A percentile compares a stretch with the other conserved stretches of the same genome.
Conservation (phyloP, 2,329 filamentous ascomycete genomes). For the Fusarium irregulare region DNA sequence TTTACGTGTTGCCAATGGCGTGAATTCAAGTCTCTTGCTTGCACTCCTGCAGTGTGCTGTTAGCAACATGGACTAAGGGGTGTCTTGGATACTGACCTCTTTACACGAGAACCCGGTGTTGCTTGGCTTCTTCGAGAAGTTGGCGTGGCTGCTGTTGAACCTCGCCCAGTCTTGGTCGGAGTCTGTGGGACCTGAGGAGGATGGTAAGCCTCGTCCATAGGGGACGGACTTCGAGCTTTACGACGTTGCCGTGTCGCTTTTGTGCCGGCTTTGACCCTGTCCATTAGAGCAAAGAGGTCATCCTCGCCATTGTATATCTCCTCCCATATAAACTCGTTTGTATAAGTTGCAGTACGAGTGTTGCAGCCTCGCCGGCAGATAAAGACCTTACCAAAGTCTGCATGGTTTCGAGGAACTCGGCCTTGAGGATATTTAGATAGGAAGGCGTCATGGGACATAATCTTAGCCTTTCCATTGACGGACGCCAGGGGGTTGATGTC, state of each 20-base stretch:
- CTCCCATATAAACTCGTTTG: constrained; percentile 92
- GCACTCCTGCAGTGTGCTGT: constrained; percentile 59
- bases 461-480: constrained; percentile 87
- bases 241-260: constrained; percentile 67
- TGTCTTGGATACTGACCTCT: constrained; percentile 41
- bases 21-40: constrained; percentile 88
- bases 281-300: constrained; percentile 73
- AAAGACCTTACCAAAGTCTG: constrained; percentile 86
- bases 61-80: not conserved
- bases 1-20: constrained; percentile 88
- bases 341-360: constrained; percentile 88
- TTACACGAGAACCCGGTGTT: constrained; percentile 50
- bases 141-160: constrained; percentile 46
- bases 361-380: constrained; percentile 91
- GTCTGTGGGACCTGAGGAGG: constrained; percentile 55
- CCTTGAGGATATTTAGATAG: constrained; percentile 77
- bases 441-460: constrained; percentile 80
- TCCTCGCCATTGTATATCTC: constrained; percentile 77
- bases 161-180: constrained; percentile 51
- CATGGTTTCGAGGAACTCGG: constrained; percentile 76
- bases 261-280: constrained; percentile 76
- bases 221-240: constrained; percentile 49
- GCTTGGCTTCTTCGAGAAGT: constrained; percentile 47
- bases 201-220: constrained; percentile 48
- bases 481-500: constrained; percentile 88